phyloP scores from a whole-genome alignment of 305 asterid genomes.

The Fraxinus platypoda region DNA sequence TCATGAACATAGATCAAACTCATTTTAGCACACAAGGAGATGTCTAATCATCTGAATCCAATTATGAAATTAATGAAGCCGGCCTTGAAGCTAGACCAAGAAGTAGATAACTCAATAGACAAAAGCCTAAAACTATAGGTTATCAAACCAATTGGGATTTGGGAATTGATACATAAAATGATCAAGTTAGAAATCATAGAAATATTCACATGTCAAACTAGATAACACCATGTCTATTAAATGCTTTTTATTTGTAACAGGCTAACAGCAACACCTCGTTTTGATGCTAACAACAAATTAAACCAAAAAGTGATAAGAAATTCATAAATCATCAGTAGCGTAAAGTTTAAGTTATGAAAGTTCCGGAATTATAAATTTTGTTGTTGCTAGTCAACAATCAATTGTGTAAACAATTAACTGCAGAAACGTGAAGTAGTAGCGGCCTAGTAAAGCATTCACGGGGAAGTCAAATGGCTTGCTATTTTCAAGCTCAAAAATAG shows the following conservation, averaged over 20 bases:
- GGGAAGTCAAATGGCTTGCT: constrained; percentile 1
- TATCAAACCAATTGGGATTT: background rate
- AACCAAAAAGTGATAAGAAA: background rate
- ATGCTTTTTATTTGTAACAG: background rate
- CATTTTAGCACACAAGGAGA: background rate
- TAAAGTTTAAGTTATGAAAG: background rate
- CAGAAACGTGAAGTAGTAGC: background rate
- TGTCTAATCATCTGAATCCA: background rate
- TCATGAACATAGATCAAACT: background rate
- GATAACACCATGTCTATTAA: background rate
- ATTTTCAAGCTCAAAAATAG: constrained; percentile 6
- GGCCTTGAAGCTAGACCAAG: constrained; percentile 6
- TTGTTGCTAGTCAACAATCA: background rate
- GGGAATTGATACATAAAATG: background rate
- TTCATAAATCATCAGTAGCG: background rate
- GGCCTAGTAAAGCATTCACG: background rate
- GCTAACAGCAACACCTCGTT: background rate
- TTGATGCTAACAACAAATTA: background rate
- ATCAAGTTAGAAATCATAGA: background rate
- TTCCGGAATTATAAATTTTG: background rate
- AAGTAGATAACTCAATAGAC: background rate
- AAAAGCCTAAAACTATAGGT: background rate
- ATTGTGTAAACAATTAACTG: background rate
- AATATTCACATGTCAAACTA: background rate
- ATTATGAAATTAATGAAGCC: background rate